These are phyloP conservation scores for Coniochaeta ligniaria DNA, from an alignment of 2,329 filamentous ascomycete genomes.

Conservation along the genomic window DNA sequence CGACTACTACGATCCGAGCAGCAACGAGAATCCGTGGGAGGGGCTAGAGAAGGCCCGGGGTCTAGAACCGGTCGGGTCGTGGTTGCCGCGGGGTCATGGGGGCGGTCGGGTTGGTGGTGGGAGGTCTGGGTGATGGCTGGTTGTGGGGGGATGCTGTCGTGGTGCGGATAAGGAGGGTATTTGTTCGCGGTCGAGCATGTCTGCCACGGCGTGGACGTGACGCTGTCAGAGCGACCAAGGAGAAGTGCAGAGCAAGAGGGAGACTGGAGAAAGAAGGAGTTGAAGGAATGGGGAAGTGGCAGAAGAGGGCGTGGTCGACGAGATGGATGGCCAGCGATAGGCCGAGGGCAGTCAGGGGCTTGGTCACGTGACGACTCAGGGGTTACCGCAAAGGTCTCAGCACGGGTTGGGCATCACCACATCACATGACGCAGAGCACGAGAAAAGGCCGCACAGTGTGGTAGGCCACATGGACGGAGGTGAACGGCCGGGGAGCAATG, in stretches of 20 bases:
- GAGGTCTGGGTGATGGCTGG: conserved; percentile 8
- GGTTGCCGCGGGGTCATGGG: conserved; percentile 27
- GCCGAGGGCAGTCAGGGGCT: neutral
- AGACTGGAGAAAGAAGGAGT: neutral
- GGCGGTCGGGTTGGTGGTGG: conserved; percentile 15
- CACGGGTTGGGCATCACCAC: conserved; percentile 12
- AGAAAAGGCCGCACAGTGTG: neutral
- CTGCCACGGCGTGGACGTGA: neutral
- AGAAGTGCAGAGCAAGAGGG: neutral
- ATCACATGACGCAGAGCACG: conserved; percentile 22
- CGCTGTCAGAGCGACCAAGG: neutral
- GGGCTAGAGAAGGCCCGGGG: conserved; percentile 40
- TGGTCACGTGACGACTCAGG: conserved; percentile 12
- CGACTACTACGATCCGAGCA: conserved; percentile 62
- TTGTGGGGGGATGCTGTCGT: neutral
- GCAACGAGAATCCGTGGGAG: conserved; percentile 69
- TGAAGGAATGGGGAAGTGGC: neutral
- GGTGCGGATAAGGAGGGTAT: neutral
- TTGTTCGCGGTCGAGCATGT: neutral
- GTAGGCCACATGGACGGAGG: neutral
- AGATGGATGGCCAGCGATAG: neutral
- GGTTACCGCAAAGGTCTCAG: neutral
- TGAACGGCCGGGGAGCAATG: neutral
- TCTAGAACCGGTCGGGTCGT: conserved; percentile 35
- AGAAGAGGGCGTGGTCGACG: neutral